These are phyloP conservation scores for Amoebophrya sp. DNA, from an alignment of 169 alveolate species.

Conservation along the genomic window DNA sequence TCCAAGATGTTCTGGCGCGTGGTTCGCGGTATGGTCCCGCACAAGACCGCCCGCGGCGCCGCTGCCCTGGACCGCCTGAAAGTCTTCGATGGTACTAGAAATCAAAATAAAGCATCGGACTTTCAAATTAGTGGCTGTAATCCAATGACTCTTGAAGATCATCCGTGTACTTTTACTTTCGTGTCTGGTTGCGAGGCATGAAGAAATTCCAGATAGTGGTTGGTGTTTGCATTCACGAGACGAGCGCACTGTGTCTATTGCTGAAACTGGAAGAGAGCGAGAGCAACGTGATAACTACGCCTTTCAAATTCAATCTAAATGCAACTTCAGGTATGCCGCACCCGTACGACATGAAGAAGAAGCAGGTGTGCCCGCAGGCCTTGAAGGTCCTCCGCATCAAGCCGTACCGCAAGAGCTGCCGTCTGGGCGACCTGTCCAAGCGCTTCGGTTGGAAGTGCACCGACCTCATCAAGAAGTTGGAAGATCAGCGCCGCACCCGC, in stretches of 20 bases:
- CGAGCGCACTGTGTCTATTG: no score
- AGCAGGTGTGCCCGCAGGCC: conserved; percentile 49
- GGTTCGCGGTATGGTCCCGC: conserved; percentile 98
- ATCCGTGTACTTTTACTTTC: background rate
- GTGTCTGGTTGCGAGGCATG: background rate
- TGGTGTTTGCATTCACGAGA: no score
- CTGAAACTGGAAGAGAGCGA: no score
- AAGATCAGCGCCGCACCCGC: background rate
- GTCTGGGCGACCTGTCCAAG: conserved; percentile 54
- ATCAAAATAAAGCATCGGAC: background rate
- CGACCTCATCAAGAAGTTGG: background rate
- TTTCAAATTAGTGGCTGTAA: no score
- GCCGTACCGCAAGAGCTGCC: conserved; percentile 53
- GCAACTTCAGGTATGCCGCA: conserved; percentile 51
- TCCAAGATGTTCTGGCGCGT: conserved; percentile 94
- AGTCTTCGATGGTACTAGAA: conserved; percentile 77
- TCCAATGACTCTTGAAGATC: no score
- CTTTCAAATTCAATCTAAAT: no score
- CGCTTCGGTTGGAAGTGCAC: conserved; percentile 23
- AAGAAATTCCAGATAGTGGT: conserved; percentile 40
- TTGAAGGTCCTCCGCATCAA: conserved; percentile 53
- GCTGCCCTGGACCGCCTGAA: conserved; percentile 89
- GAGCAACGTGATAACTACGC: no score
- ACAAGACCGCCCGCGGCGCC: conserved; percentile 95
- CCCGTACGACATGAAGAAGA: conserved; percentile 54